A percentile compares a stretch with the other conserved stretches of the same genome.
phyloP scores from a whole-genome alignment of 495 filamentous ascomycete genomes.

The Annulohypoxylon nitens region DNA sequence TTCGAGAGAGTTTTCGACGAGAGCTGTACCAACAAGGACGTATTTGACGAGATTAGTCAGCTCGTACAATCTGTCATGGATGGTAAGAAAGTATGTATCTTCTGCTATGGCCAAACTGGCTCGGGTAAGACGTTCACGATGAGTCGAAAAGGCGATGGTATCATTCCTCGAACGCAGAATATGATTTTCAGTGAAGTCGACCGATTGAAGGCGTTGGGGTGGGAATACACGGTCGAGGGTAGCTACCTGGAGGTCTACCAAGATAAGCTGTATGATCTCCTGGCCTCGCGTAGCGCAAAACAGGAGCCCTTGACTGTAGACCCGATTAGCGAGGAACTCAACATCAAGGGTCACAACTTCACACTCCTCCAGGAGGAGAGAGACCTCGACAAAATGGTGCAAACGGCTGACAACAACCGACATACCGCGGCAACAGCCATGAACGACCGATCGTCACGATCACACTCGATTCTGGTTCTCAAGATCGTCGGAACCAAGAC shows the following conservation, averaged over 20 bases:
- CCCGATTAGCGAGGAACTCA: constrained; percentile 62
- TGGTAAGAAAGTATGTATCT: constrained; percentile 99
- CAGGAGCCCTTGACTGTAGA: constrained; percentile 88
- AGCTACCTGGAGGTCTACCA: constrained; percentile 99
- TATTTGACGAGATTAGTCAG: constrained; percentile 98
- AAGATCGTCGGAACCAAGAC: constrained; percentile 74
- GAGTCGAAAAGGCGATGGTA: constrained; percentile 80
- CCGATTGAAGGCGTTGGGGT: constrained; percentile 87
- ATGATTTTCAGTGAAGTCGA: constrained; percentile 92
- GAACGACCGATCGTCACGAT: constrained; percentile 93
- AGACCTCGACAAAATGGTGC: constrained; percentile 84
- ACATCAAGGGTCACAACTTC: constrained; percentile 68
- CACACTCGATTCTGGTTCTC: constrained; percentile 96
- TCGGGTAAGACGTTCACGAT: constrained; percentile 98
- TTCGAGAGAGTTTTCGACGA: constrained; percentile 96
- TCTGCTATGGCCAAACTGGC: constrained; percentile 98
- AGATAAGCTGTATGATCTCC: constrained; percentile 92
- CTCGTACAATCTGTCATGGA: constrained; percentile 96
- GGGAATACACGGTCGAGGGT: constrained; percentile 94
- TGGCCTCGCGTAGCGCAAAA: constrained; percentile 87
- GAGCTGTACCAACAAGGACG: constrained; percentile 78
- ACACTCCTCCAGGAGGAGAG: constrained; percentile 82
- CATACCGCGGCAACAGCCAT: constrained; percentile 96
- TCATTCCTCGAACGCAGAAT: constrained; percentile 93
- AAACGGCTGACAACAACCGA: constrained; percentile 82